Conservation (phyloP, 805 yeast genomes). For the Cyberlindnera sargentensis region DNA sequence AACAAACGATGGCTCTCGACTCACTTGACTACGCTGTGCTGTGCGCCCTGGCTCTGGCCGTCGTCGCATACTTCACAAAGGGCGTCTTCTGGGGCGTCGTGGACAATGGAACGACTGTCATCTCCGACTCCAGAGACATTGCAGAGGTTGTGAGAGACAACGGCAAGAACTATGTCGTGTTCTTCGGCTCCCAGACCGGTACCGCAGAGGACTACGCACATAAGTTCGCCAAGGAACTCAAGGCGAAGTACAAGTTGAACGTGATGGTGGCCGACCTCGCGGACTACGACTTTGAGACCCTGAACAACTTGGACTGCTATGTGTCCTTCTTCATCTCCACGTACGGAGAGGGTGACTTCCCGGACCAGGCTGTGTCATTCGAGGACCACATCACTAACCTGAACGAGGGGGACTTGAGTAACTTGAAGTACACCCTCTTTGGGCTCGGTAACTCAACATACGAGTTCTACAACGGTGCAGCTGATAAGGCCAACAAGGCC, state of each 20-base stretch:
- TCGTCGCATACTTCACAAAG: conserved; percentile 60
- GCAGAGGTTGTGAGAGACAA: conserved; percentile 49
- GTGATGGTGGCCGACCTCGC: conserved; percentile 85
- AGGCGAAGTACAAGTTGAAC: conserved; percentile 70
- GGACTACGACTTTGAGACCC: conserved; percentile 76
- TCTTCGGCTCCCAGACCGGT: conserved; percentile 96
- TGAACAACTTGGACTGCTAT: conserved; percentile 56
- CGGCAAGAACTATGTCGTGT: conserved; percentile 68
- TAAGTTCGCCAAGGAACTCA: conserved; percentile 83
- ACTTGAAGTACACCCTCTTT: conserved; percentile 65
- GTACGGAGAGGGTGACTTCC: conserved; percentile 98
- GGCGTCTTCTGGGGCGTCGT: conserved; percentile 43
- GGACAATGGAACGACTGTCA: conserved; percentile 29
- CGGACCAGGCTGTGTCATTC: conserved; percentile 86
- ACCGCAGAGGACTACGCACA: conserved; percentile 97
- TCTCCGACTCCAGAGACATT: conserved; percentile 45
- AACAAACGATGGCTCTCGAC: conserved; percentile 49
- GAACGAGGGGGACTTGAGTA: conserved; percentile 48
- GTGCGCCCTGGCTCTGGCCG: conserved; percentile 56
- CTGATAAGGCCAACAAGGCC: conserved; percentile 48
- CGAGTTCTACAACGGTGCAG: conserved; percentile 83
- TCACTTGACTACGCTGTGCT: conserved; percentile 65
- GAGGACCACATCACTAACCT: conserved; percentile 54
- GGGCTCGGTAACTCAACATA: conserved; percentile 95
- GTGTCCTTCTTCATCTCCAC: conserved; percentile 82